phyloP scores from a whole-genome alignment of 257 asterid genomes.

The Solanum virginianum region DNA sequence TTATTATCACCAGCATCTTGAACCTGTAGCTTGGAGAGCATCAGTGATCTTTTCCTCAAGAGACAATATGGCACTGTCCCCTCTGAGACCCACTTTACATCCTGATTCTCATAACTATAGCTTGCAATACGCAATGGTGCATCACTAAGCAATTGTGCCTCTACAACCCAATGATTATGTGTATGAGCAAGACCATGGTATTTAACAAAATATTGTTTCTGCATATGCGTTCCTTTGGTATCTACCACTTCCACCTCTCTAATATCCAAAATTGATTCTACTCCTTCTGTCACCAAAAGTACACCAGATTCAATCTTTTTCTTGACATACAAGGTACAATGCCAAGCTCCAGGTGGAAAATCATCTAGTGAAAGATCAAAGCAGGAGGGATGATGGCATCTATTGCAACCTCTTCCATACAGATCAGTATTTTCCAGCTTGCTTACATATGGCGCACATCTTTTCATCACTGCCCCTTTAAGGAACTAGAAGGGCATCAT shows the following conservation, averaged over 20 bases:
- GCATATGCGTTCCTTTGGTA: conserved; percentile 38
- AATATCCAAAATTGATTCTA: conserved; percentile 50
- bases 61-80: conserved; percentile 62
- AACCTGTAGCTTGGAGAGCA: conserved; percentile 8
- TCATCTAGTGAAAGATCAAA: conserved; percentile 35
- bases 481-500: conserved; percentile 17
- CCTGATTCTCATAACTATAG: conserved; percentile 36
- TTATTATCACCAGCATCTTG: conserved; percentile 17
- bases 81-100: conserved; percentile 38
- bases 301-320: conserved; percentile 50
- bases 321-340: conserved; percentile 51
- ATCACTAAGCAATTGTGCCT: conserved; percentile 35
- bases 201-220: conserved; percentile 66
- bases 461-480: conserved; percentile 14
- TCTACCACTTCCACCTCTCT: conserved; percentile 49
- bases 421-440: conserved; percentile 46
- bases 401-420: conserved; percentile 49
- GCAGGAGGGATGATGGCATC: conserved; percentile 40
- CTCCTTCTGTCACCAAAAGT: conserved; percentile 48
- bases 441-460: conserved; percentile 40
- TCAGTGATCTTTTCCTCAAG: conserved; percentile 38
- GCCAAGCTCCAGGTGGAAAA: conserved; percentile 49
- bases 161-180: conserved; percentile 68
- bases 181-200: conserved; percentile 66
- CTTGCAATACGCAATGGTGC: conserved; percentile 27